Conservation (phyloP, 176 grass and related monocot species). For the Juncus effusus region DNA sequence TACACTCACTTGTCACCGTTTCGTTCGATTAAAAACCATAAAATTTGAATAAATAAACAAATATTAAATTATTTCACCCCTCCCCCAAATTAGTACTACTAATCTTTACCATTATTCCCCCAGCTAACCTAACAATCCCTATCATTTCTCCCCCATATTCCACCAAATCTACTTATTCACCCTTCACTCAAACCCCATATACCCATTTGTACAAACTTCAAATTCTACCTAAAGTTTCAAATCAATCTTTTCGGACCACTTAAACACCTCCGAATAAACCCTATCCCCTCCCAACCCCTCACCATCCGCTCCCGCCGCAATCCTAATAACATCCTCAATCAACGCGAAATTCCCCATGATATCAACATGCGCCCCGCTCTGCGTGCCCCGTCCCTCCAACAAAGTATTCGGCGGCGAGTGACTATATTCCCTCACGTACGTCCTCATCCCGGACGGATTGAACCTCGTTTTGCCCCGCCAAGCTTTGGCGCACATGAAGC, state of each 20-base stretch:
- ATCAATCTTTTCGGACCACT: slow-evolving; percentile 89
- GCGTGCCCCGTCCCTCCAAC: slow-evolving; percentile 86
- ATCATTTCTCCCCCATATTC: no score
- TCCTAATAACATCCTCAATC: slow-evolving; percentile 88
- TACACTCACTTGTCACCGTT: no score
- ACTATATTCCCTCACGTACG: slow-evolving; percentile 67
- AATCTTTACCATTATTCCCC: no score
- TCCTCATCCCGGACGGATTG: slow-evolving; percentile 84
- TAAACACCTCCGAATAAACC: slow-evolving; percentile 88
- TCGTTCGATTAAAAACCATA: no score
- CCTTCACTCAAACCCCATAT: no score
- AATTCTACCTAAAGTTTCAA: slow-evolving; percentile 41
- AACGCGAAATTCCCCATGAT: slow-evolving; percentile 99
- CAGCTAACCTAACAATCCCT: no score
- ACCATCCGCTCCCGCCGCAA: slow-evolving; percentile 73
- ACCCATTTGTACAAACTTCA: no score
- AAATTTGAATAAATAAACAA: no score
- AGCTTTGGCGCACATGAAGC: slow-evolving; percentile 91
- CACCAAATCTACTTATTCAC: no score
- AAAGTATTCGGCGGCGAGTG: slow-evolving; percentile 82
- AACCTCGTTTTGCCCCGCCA: slow-evolving; percentile 95
- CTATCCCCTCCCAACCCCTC: slow-evolving; percentile 76
- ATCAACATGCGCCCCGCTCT: slow-evolving; percentile 94
- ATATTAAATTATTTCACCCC: no score
- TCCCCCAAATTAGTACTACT: no score